These are phyloP conservation scores for barley (Hordeum vulgare) DNA, from an alignment of 176 grass and related monocot species.

Conservation along the genomic window MorexV3_pseudomolecules_assembly NC_058522.1:498798617-498799116, in stretches of 20 bases:
- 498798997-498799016: too few relatives aligned
- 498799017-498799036: neutral
- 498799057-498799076: neutral
- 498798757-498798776: neutral
- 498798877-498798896: neutral
- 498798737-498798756: slow-evolving; percentile 24
- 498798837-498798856: neutral
- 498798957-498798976: neutral
- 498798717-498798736: slow-evolving; percentile 47
- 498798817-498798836: neutral
- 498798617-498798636: slow-evolving; percentile 18
- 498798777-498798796: neutral
- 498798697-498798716: slow-evolving; percentile 12
- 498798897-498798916: neutral
- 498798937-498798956: neutral
- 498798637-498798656: neutral
- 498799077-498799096: neutral
- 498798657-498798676: neutral
- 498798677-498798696: neutral
- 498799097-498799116: neutral
- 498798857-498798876: neutral
- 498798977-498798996: too few relatives aligned
- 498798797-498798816: neutral
- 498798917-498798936: neutral
- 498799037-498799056: neutral